Evolutionary conservation across 768 basidiomycete species (phyloP).

Genomic region (Termitomyces sp.): DNA sequence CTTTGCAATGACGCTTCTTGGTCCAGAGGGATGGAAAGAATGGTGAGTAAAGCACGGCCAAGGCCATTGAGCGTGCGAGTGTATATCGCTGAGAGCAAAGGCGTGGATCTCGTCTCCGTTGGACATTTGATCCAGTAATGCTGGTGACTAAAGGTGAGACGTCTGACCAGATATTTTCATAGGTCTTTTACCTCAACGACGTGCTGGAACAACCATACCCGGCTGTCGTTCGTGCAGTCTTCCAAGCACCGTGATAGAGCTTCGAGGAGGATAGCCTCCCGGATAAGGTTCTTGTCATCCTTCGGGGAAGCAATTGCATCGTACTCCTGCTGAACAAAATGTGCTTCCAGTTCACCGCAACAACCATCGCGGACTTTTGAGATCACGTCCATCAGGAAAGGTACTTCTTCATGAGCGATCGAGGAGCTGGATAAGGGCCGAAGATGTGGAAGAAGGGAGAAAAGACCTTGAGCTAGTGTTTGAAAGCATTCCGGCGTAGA

Average conservation of each 20-base stretch:
- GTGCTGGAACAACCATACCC: conserved; percentile 48
- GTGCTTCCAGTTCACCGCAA: conserved; percentile 44
- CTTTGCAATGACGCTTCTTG: conserved; percentile 16
- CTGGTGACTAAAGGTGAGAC: conserved; percentile 22
- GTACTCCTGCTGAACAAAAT: conserved; percentile 49
- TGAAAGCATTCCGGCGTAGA: conserved; percentile 44
- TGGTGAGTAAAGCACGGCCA: conserved; percentile 19
- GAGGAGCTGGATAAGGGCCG: conserved; percentile 16
- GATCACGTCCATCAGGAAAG: conserved; percentile 39
- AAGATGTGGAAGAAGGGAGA: conserved; percentile 44
- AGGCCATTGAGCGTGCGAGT: conserved; percentile 40
- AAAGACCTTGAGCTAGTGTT: conserved; percentile 48
- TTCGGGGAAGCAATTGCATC: conserved; percentile 33
- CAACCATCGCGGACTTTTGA: conserved; percentile 39
- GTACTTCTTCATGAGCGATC: conserved; percentile 25
- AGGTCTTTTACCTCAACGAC: conserved; percentile 42
- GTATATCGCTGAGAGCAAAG: conserved; percentile 43
- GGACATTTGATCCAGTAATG: conserved; percentile 46
- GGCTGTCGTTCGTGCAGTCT: conserved; percentile 37
- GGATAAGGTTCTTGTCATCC: conserved; percentile 29
- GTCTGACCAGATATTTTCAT: not conserved
- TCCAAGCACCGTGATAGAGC: conserved; percentile 51
- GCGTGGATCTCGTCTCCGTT: conserved; percentile 29
- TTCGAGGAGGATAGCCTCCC: conserved; percentile 38
- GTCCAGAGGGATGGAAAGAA: conserved; percentile 18